A percentile compares a stretch with the other conserved stretches of the same genome.
Conservation (phyloP, 495 filamentous ascomycete genomes). For the Pyrenopolyporus hunteri region DNA sequence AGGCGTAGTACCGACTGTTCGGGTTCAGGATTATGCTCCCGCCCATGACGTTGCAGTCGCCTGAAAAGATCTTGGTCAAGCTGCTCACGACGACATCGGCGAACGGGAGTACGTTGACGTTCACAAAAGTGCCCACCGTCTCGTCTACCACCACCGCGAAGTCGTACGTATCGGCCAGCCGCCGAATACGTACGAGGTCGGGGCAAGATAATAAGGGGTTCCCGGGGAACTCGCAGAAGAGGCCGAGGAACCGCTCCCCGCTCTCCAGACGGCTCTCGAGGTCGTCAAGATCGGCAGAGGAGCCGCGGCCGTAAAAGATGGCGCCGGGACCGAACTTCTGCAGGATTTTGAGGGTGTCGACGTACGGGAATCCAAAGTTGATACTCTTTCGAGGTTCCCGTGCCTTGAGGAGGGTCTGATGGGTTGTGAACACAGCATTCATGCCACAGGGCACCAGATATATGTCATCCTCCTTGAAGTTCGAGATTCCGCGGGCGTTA, state of each 20-base stretch:
- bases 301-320: slow-evolving; percentile 87
- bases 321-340: slow-evolving; percentile 94
- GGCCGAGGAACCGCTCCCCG: slow-evolving; percentile 79
- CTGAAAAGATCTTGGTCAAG: slow-evolving; percentile 95
- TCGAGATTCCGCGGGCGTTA: slow-evolving; percentile 63
- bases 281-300: slow-evolving; percentile 81
- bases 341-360: slow-evolving; percentile 93
- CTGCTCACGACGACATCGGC: slow-evolving; percentile 93
- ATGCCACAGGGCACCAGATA: slow-evolving; percentile 89
- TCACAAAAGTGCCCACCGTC: slow-evolving; percentile 94
- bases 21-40: slow-evolving; percentile 89
- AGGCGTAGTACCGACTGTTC: slow-evolving; percentile 69
- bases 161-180: slow-evolving; percentile 79
- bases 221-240: slow-evolving; percentile 94
- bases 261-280: slow-evolving; percentile 71
- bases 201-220: slow-evolving; percentile 90
- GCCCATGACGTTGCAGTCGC: slow-evolving; percentile 98
- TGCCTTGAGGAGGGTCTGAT: slow-evolving; percentile 69
- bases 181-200: slow-evolving; percentile 78
- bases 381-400: slow-evolving; percentile 69
- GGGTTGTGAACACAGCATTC: slow-evolving; percentile 91
- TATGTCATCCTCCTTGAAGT: slow-evolving; percentile 85
- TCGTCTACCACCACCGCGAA: slow-evolving; percentile 95
- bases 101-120: slow-evolving; percentile 87
- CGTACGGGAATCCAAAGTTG: slow-evolving; percentile 87